Base-by-base conservation (phyloP, 768 basidiomycete genomes). In the Hydnomerulius pinastri region DNA sequence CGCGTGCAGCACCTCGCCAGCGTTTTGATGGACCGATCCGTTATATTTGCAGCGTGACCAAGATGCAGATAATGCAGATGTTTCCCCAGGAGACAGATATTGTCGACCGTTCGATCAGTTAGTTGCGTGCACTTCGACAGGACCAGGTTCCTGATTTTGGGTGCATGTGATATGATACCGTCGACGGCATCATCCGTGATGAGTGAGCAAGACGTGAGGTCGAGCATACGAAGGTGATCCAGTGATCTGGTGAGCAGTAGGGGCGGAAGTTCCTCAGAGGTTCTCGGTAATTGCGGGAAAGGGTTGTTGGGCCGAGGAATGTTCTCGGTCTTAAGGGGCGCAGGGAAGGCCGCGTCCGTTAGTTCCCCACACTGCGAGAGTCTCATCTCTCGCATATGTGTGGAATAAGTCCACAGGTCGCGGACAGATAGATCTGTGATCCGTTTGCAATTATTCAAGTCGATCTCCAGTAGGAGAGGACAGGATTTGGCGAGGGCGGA, bases 41-140 rank as follows among this genome's bases (percentile, higher is more conserved):
- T 96, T 55, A 98, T 93, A 59, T 84, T 86, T 57, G 75, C 75
- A 6, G 92, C 90, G 73, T 99, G 96, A 6, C 94, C 97, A 33
- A 98, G 78, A 67, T 99, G 97, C 28, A 99, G 80, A 65, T 96
- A 92, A 66, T 98, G 97, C 28, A 99, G 67, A 65, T 94, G 83
- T 65, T 89, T 87, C n/a, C 95, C 95, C 15, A 99, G 78, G 62
- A 76, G 77, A 67, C 90, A 90, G 28, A 98, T 90, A 51, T 81
- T 87, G 58, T 88, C 85, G 30, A 98, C 82, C 2, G 89, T 80
- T 50, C 78, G 80, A 71, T 96, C 92, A 6, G 92, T 92, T 60
- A 97, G 73, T 37, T 80, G 67, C 9, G 69, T 65, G 64, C 94
- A 97, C 67, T 95, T 96, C 37, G 92, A 90, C 39, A 97, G 70